Evolutionary conservation across 1,284 basidiomycete species (phyloP), one percentile per base, ranked within the genome.

Genomic region (Heterobasidion parviporum): DNA sequence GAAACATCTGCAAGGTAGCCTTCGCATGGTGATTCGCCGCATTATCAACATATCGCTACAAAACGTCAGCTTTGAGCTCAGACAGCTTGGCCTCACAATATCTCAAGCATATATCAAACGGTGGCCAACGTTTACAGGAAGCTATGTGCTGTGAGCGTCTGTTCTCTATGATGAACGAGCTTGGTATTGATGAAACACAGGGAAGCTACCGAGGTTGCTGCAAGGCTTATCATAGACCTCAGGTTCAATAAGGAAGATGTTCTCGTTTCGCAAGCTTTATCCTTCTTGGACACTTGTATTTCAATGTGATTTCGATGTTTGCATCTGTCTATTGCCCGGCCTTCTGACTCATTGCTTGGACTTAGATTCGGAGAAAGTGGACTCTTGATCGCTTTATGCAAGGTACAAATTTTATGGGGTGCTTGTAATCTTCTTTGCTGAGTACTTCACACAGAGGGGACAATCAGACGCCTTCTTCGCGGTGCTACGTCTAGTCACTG

Each of bases 51-150:
- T 84, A 6, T 63, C 85, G 44, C 66, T 76, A 7, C 66, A 73
- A 44, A 78, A 80, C 52, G 68, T 82, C 55, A 82, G 79, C 62
- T 81, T 84, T 56, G 87, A 89, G 62, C 63, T 85, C 32, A 78
- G 83, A 4, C 84, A 86, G 57, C 68, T 87, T 2, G 75, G 79
- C 15, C 65, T 89, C 50, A 79, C 82, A 1, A 74, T 77, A 9
- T 74, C 77, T 26, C 82, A 83, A 59, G 78, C 79, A 6, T 85
- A 83, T 61, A 76, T 87, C 58, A 83, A 79, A 60, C 71, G 76
- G 55, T 86, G 80, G 72, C 75, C 79, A 32, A 67, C 67, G 9
- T 70, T 81, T 50, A 74, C 79, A 54, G 77, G 82, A 36, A 73
- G 74, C 32, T 72, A 83, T 44, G 66, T 83, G 6, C 74, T 75